Evolutionary conservation across 208 protist genomes (phyloP).

Genomic region (Wallacemonas sp.): DNA sequence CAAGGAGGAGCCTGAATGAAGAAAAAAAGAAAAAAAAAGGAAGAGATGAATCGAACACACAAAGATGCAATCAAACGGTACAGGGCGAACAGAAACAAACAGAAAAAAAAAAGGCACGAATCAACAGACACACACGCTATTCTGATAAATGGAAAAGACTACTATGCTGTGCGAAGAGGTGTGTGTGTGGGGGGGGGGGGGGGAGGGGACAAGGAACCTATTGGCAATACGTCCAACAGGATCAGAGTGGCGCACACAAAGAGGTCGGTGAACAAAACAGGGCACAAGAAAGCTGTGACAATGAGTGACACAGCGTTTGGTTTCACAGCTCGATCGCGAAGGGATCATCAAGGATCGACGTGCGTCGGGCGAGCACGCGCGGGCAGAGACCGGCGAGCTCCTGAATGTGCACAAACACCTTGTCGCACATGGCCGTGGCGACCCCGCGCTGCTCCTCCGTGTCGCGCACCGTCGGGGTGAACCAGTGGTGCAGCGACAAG

Average conservation of each 20-base stretch:
- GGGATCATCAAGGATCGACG: constrained; percentile 5
- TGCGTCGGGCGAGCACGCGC: constrained; percentile 33
- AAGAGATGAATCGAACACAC: not conserved
- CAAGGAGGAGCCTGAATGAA: constrained; percentile 15
- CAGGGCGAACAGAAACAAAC: not conserved
- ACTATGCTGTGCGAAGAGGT: not conserved
- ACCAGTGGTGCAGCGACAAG: constrained; percentile 28
- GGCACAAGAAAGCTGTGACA: too few relatives aligned
- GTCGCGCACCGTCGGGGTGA: constrained; percentile 12
- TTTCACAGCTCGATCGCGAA: constrained; percentile 10
- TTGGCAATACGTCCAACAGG: too few relatives aligned
- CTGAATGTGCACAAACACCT: constrained; percentile 30
- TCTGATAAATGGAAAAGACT: not conserved
- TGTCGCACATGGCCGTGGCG: constrained; percentile 27
- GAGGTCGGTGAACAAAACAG: too few relatives aligned
- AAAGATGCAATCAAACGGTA: too few relatives aligned
- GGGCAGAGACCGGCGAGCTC: constrained; percentile 49
- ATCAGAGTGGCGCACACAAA: too few relatives aligned
- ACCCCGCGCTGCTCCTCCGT: not conserved
- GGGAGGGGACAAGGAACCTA: too few relatives aligned
- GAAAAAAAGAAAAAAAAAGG: constrained; percentile 17
- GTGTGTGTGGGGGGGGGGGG: not conserved
- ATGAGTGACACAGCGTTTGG: too few relatives aligned
- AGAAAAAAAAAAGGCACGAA: not conserved
- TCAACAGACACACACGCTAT: too few relatives aligned